Evolutionary conservation across 805 yeast species (phyloP).

Genomic region (Candida insectorum): DNA sequence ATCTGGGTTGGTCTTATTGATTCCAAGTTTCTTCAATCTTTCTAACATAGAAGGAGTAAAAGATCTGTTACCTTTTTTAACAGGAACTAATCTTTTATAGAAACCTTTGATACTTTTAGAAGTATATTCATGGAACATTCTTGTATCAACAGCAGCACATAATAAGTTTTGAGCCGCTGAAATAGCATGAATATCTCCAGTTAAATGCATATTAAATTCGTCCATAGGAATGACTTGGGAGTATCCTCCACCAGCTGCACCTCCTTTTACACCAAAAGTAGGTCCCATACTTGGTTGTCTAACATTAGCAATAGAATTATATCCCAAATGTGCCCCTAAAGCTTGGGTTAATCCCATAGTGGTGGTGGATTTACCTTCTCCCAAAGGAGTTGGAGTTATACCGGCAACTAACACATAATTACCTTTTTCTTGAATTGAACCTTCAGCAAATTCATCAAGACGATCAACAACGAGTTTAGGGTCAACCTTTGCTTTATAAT

Average conservation of each 20-base stretch:
- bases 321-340: slow-evolving; percentile 81
- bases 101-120: slow-evolving; percentile 76
- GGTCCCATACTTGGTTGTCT: slow-evolving; percentile 99
- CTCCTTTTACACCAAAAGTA: slow-evolving; percentile 97
- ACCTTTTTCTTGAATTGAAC: slow-evolving; percentile 63
- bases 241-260: slow-evolving; percentile 99
- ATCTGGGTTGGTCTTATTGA: slow-evolving; percentile 74
- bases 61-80: slow-evolving; percentile 72
- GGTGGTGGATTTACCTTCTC: slow-evolving; percentile 97
- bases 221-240: slow-evolving; percentile 99
- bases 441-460: slow-evolving; percentile 65
- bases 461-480: slow-evolving; percentile 33
- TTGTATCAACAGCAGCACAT: slow-evolving; percentile 95
- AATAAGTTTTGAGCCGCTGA: slow-evolving; percentile 89
- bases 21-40: slow-evolving; percentile 79
- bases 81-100: slow-evolving; percentile 82
- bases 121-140: slow-evolving; percentile 92
- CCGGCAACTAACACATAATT: slow-evolving; percentile 92
- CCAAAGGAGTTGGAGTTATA: slow-evolving; percentile 96
- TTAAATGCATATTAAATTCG: slow-evolving; percentile 94
- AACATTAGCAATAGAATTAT: slow-evolving; percentile 86
- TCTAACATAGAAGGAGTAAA: slow-evolving; percentile 78
- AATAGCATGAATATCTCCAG: slow-evolving; percentile 97
- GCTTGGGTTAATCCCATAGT: slow-evolving; percentile 98
- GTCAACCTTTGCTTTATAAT: slow-evolving; percentile 84